Evolutionary conservation across 2,329 filamentous ascomycete genomes (phyloP).

Genomic region (Ampelomyces quisqualis): DNA sequence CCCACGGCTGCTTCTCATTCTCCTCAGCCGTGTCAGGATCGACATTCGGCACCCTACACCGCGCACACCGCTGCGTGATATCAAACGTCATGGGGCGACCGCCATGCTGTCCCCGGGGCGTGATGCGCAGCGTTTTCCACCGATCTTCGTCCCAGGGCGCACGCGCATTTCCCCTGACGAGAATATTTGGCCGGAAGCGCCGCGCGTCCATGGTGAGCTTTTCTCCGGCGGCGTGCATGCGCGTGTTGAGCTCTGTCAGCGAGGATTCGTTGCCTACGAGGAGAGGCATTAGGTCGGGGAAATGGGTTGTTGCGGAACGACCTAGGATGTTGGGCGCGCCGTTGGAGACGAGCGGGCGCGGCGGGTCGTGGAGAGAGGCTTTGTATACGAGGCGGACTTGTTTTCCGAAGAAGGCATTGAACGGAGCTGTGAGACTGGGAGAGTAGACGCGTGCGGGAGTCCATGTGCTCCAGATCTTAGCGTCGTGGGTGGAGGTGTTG

Average conservation of each 20-base stretch:
- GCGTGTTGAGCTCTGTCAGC: slow-evolving; percentile 59
- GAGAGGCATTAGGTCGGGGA: slow-evolving; percentile 61
- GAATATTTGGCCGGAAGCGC: slow-evolving; percentile 64
- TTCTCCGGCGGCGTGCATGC: slow-evolving; percentile 59
- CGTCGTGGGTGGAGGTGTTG: slow-evolving; percentile 53
- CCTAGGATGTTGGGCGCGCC: slow-evolving; percentile 57
- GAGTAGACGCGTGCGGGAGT: slow-evolving; percentile 61
- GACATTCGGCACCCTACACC: slow-evolving; percentile 67
- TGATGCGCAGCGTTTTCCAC: slow-evolving; percentile 61
- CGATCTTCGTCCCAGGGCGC: slow-evolving; percentile 63
- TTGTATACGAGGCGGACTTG: slow-evolving; percentile 63
- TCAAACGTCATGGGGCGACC: slow-evolving; percentile 51
- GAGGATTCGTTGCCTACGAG: slow-evolving; percentile 58
- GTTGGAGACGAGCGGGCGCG: slow-evolving; percentile 57
- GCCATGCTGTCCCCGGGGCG: slow-evolving; percentile 8
- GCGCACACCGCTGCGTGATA: slow-evolving; percentile 59
- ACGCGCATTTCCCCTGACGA: slow-evolving; percentile 53
- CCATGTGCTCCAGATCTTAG: slow-evolving; percentile 60
- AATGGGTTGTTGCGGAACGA: slow-evolving; percentile 56
- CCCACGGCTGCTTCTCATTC: slow-evolving; percentile 62
- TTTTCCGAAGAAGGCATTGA: slow-evolving; percentile 58
- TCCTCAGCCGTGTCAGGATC: slow-evolving; percentile 62
- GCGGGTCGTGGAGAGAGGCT: slow-evolving; percentile 51
- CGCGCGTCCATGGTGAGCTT: slow-evolving; percentile 55
- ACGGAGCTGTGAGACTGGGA: slow-evolving; percentile 53